phyloP scores from a whole-genome alignment of 371 early-diverging fungal genomes.

The Mortierella sp. region DNA sequence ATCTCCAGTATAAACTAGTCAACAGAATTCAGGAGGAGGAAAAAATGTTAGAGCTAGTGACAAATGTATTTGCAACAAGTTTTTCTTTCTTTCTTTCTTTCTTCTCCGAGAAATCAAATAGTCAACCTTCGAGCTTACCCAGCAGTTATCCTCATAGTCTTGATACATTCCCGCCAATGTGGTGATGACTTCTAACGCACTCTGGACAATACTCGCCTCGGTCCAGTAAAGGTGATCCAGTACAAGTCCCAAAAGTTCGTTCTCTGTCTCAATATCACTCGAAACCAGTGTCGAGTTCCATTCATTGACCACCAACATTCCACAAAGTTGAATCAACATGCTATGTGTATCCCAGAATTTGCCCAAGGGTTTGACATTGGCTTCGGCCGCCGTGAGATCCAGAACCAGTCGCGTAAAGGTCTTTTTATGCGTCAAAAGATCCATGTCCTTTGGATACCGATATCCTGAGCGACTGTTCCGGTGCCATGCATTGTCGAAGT shows the following conservation, averaged over 20 bases:
- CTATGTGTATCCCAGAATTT: slow-evolving; percentile 54
- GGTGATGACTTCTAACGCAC: slow-evolving; percentile 75
- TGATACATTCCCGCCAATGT: slow-evolving; percentile 71
- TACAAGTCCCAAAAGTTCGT: slow-evolving; percentile 70
- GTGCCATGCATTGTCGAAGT: neutral
- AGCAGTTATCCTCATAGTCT: slow-evolving; percentile 64
- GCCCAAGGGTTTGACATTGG: slow-evolving; percentile 40
- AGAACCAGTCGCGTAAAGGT: slow-evolving; percentile 37
- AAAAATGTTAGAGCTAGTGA: neutral
- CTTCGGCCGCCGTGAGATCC: slow-evolving; percentile 40
- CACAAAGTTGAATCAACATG: slow-evolving; percentile 48
- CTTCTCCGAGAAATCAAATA: too few relatives aligned
- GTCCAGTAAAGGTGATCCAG: slow-evolving; percentile 76
- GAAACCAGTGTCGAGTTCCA: slow-evolving; percentile 40
- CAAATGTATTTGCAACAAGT: neutral
- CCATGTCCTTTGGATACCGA: neutral
- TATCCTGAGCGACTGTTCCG: neutral
- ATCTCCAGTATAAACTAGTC: slow-evolving; percentile 66
- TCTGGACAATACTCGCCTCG: slow-evolving; percentile 68
- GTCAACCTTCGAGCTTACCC: slow-evolving; percentile 55
- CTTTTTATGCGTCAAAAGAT: slow-evolving; percentile 29
- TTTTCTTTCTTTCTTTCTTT: too few relatives aligned
- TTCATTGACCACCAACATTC: slow-evolving; percentile 45
- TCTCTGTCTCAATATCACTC: slow-evolving; percentile 55
- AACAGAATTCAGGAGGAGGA: slow-evolving; percentile 13